These are phyloP conservation scores for Syzygium syzygioides DNA, from an alignment of 441 rosid genomes.

Conservation along the genomic window DNA sequence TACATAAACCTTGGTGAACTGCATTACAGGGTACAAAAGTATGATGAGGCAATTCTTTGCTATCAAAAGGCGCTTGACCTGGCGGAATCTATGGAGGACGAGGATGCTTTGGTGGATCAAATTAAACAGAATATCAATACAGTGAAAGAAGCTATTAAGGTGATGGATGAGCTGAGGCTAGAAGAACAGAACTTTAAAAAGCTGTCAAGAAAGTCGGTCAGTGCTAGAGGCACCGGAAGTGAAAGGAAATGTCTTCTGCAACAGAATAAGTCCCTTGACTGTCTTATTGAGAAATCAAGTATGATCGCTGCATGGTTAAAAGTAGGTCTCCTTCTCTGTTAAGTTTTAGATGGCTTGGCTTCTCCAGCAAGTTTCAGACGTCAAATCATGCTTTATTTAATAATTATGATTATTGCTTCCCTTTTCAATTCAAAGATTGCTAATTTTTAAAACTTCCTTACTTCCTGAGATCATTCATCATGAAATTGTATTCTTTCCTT, in stretches of 20 bases:
- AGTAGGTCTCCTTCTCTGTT: conserved; percentile 34
- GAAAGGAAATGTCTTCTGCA: conserved; percentile 63
- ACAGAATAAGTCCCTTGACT: conserved; percentile 59
- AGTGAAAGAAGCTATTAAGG: conserved; percentile 62
- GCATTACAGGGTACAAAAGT: conserved; percentile 68
- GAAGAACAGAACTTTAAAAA: conserved; percentile 87
- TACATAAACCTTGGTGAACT: conserved; percentile 92
- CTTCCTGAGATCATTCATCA: background rate
- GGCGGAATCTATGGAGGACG: conserved; percentile 94
- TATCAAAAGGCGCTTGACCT: conserved; percentile 71
- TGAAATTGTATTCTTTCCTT: background rate
- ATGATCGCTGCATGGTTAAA: conserved; percentile 68
- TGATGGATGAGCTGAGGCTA: conserved; percentile 59
- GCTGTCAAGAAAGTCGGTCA: conserved; percentile 41
- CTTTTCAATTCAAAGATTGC: background rate
- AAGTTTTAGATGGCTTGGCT: background rate
- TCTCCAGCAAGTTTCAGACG: background rate
- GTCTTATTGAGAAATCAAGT: conserved; percentile 83
- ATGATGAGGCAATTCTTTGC: conserved; percentile 69
- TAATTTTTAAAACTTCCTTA: background rate
- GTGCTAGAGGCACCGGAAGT: conserved; percentile 51
- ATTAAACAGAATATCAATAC: conserved; percentile 56
- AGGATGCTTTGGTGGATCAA: conserved; percentile 65
- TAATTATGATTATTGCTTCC: background rate
- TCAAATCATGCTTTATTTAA: background rate